Conservation (phyloP, 1,284 basidiomycete genomes). For the Cronartium quercuum region DNA sequence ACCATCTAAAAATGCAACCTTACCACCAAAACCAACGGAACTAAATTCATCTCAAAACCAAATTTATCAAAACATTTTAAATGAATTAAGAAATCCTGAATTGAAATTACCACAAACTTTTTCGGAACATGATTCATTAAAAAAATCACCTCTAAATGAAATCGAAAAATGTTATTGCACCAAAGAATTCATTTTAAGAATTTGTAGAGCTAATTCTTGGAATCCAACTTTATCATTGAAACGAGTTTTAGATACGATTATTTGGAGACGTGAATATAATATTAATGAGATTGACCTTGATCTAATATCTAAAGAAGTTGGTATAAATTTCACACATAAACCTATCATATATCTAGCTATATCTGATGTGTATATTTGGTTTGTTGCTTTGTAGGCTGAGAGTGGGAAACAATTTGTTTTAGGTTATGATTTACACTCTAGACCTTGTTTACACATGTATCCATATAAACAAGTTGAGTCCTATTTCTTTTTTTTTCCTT, state of each 20-base stretch:
- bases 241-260: slow-evolving; percentile 49
- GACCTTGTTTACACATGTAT: slow-evolving; percentile 52
- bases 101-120: background rate
- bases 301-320: slow-evolving; percentile 5
- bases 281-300: slow-evolving; percentile 47
- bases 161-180: slow-evolving; percentile 49
- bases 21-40: background rate
- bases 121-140: background rate
- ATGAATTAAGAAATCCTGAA: background rate
- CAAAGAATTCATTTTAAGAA: slow-evolving; percentile 48
- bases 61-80: background rate
- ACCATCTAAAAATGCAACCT: background rate
- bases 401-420: slow-evolving; percentile 51
- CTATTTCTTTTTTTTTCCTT: background rate
- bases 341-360: background rate
- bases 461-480: slow-evolving; percentile 47
- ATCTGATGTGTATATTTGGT: slow-evolving; percentile 38
- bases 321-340: background rate
- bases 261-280: slow-evolving; percentile 51
- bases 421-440: slow-evolving; percentile 49
- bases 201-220: slow-evolving; percentile 50
- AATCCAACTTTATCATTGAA: slow-evolving; percentile 47
- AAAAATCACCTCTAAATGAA: slow-evolving; percentile 43
- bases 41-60: background rate
- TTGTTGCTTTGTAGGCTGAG: slow-evolving; percentile 47